Percentiles rank a stretch among this genome's conserved stretches.
These are phyloP conservation scores for Cicer judaicum DNA, from an alignment of 306 rosid species.

Conservation along the genomic window DNA sequence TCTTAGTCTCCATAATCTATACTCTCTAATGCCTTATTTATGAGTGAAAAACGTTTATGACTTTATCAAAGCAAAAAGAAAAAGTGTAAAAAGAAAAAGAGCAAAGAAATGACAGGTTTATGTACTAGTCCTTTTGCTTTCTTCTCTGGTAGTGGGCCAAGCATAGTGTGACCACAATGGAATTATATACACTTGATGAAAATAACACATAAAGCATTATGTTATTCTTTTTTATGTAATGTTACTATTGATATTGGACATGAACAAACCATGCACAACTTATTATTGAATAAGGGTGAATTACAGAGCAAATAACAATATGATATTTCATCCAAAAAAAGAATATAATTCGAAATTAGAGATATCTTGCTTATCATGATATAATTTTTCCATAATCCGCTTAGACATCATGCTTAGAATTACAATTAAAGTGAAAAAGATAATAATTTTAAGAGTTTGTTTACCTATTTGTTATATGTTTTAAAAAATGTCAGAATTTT, in stretches of 20 bases:
- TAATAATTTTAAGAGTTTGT: no score
- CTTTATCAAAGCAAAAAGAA: conserved; percentile 51
- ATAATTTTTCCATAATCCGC: no score
- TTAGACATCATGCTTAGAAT: no score
- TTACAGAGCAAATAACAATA: no score
- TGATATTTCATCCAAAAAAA: no score
- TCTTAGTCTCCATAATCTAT: no score
- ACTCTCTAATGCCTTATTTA: no score
- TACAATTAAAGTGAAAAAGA: no score
- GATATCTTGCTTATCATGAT: no score
- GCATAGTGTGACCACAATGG: conserved; percentile 40
- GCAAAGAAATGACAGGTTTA: conserved; percentile 36
- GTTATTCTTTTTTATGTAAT: conserved; percentile 4
- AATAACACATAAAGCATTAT: conserved; percentile 28
- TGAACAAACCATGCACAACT: conserved; percentile 18
- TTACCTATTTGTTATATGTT: no score
- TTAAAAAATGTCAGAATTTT: no score
- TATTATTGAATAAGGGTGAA: neutral
- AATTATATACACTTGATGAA: conserved; percentile 26
- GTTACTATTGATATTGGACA: neutral
- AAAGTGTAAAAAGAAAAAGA: conserved; percentile 40
- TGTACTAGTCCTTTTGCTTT: conserved; percentile 47
- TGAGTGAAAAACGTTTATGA: neutral
- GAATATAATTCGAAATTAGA: no score
- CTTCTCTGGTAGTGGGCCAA: conserved; percentile 34